Conservation (phyloP, 768 basidiomycete species). For the Sutorius australiensis region DNA sequence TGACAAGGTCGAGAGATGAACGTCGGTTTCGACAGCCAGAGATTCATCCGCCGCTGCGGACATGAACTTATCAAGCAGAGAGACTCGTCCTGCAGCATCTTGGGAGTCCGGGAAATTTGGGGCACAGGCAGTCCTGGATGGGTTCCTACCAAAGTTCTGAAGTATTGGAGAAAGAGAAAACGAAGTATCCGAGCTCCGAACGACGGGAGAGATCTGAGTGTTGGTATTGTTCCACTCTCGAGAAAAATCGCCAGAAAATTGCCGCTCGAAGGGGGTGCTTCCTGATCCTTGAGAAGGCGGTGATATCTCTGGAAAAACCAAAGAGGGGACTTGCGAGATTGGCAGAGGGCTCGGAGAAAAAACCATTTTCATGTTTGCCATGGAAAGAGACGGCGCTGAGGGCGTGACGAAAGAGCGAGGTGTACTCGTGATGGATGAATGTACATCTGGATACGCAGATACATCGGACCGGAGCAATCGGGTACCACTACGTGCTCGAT, state of each 20-base stretch:
- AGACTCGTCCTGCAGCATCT: slow-evolving; percentile 15
- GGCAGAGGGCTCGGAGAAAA: slow-evolving; percentile 30
- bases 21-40: not conserved
- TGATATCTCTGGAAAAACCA: slow-evolving; percentile 25
- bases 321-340: slow-evolving; percentile 13
- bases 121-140: not conserved
- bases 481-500: slow-evolving; percentile 2
- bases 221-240: slow-evolving; percentile 16
- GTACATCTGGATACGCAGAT: not conserved
- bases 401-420: slow-evolving; percentile 10
- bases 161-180: slow-evolving; percentile 4
- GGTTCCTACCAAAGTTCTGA: not conserved
- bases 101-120: slow-evolving; percentile 7
- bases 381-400: slow-evolving; percentile 11
- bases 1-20: not conserved
- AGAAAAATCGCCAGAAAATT: slow-evolving; percentile 21
- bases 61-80: slow-evolving; percentile 27
- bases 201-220: slow-evolving; percentile 24
- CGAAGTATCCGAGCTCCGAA: slow-evolving; percentile 2
- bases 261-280: slow-evolving; percentile 29
- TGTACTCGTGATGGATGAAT: not conserved
- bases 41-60: slow-evolving; percentile 22
- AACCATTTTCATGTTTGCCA: slow-evolving; percentile 8
- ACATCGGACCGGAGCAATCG: not conserved
- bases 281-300: slow-evolving; percentile 24